These are phyloP conservation scores for Capsella rubella DNA, from an alignment of 441 rosid genomes.

Conservation along the genomic window DNA sequence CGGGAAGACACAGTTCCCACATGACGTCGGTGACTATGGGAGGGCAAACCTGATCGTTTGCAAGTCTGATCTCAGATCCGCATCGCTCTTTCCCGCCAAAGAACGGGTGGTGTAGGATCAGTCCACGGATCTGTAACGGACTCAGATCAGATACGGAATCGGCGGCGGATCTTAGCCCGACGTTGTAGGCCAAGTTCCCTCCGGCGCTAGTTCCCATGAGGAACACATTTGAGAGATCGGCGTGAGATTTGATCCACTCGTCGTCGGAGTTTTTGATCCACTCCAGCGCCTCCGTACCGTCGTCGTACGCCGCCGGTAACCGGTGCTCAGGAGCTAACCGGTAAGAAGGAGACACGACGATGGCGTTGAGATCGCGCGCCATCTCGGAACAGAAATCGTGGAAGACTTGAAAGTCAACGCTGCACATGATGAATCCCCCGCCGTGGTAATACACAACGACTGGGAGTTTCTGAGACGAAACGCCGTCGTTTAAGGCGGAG, in stretches of 20 bases:
- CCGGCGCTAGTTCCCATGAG: conserved; percentile 68
- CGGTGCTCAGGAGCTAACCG: conserved; percentile 66
- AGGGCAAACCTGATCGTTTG: conserved; percentile 40
- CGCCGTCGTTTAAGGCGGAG: conserved; percentile 9
- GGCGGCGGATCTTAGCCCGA: conserved; percentile 38
- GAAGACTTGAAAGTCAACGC: conserved; percentile 21
- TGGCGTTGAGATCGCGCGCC: conserved; percentile 42
- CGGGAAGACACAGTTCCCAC: conserved; percentile 54
- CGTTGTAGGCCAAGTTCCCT: conserved; percentile 56
- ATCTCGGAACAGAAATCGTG: conserved; percentile 46
- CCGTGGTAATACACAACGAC: conserved; percentile 61
- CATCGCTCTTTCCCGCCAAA: conserved; percentile 55
- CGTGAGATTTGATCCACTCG: conserved; percentile 50
- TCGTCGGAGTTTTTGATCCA: conserved; percentile 48
- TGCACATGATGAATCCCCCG: conserved; percentile 54
- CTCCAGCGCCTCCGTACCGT: conserved; percentile 52
- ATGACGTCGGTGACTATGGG: conserved; percentile 45
- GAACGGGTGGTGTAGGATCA: conserved; percentile 62
- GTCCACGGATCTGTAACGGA: conserved; percentile 57
- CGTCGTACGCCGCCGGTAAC: conserved; percentile 66
- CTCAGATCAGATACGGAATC: conserved; percentile 3
- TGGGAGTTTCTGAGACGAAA: conserved; percentile 46
- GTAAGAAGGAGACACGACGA: conserved; percentile 54
- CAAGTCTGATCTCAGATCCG: conserved; percentile 48
- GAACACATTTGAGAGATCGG: conserved; percentile 47